phyloP scores from a whole-genome alignment of 2,329 filamentous ascomycete species.

The Ophiocordyceps camponoti-leonardi region DNA sequence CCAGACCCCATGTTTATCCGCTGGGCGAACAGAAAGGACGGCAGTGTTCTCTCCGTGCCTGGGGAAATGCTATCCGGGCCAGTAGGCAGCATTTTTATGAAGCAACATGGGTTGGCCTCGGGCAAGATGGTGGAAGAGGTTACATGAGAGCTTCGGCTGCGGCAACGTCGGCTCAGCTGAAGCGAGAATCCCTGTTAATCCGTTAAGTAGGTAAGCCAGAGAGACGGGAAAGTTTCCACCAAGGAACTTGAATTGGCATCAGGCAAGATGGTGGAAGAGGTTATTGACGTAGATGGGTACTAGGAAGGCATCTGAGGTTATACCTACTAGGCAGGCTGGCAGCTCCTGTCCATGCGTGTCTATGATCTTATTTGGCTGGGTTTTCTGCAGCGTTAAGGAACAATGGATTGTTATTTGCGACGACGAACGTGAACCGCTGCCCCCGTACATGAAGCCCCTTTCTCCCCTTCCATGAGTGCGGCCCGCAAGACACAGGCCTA shows the following conservation, averaged over 20 bases:
- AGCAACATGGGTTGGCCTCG: constrained; percentile 10
- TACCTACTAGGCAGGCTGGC: too few species aligned
- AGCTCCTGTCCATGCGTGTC: too few species aligned
- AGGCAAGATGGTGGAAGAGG: too few species aligned
- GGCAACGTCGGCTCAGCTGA: background rate
- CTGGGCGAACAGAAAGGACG: constrained; percentile 52
- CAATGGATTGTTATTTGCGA: background rate
- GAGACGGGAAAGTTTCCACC: too few species aligned
- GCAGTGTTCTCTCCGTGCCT: constrained; percentile 46
- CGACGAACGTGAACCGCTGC: background rate
- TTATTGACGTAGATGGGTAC: background rate
- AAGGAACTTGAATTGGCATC: too few species aligned
- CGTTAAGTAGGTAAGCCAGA: too few species aligned
- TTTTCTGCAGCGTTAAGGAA: too few species aligned
- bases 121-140: constrained; percentile 40
- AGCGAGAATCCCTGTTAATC: background rate
- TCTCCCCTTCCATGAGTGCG: background rate
- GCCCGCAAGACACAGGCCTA: background rate
- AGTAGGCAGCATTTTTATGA: constrained; percentile 38
- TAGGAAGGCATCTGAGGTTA: too few species aligned
- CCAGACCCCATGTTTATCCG: constrained; percentile 47
- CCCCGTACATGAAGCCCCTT: background rate
- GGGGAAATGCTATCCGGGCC: constrained; percentile 50
- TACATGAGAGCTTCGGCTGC: constrained; percentile 11
- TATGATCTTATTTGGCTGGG: too few species aligned